Base-by-base conservation (phyloP, 2,329 filamentous ascomycete species). In the Penicillium decumbens region DNA sequence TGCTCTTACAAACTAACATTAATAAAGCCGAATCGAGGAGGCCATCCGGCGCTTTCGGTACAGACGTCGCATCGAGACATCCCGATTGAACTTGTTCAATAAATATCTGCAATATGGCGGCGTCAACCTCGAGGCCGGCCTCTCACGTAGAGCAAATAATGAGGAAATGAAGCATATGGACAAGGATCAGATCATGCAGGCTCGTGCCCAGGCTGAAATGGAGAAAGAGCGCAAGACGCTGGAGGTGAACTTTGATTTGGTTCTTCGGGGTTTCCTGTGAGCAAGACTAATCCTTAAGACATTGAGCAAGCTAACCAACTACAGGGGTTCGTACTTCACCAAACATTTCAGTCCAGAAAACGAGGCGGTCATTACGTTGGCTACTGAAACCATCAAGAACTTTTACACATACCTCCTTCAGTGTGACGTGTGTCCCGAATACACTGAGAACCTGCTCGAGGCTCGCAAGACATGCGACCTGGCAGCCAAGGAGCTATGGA, bases 361-460 rank as follows among this genome's bases (percentile, higher is more conserved):
- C 4, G 65, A 76, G 13, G 65, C 72, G 0, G 70, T 77, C 10
- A 77, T 90, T 53, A 71, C 78, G n/a, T 69, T 78, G 6, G 83
- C 82, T 3, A 81, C 84, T 18, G 77, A 80, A 29, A 81, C 95
- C 0, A 77, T 96, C 35, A 81, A 82, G 51, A 95, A 93, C 64
- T 97, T 97, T 65, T 81, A 95, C 55, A 88, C 89, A 56, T 98
- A 96, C 58, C 76, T 97, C 0, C 76, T 91, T 8, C 81, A 87
- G 52, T 91, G 97, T 63, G 80, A 87, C 32, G 92, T 95, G 13
- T 95, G 90, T 62, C 85, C 87, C 0, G 93, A 97, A 66, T 87
- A 91, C 64, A 75, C 70, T 0, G 73, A 78, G 0, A 80, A 92
- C 55, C 76, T 97, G 50, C 71, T 80, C 13, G 73, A 77, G 0